Evolutionary conservation across 129 eudicot species (phyloP).

Genomic region (Saposhnikovia divaricata): DNA sequence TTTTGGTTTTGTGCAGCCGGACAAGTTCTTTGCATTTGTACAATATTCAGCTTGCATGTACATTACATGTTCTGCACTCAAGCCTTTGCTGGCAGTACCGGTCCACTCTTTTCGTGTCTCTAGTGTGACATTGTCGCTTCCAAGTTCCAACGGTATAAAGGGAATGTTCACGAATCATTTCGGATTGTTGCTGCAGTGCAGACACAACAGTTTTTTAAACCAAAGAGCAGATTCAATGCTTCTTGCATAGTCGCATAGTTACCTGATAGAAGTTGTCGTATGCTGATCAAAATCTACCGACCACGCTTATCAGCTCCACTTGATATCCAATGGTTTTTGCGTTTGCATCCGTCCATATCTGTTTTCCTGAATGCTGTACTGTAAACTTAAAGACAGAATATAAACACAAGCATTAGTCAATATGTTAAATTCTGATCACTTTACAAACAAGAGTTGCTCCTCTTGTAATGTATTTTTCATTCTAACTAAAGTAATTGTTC

Average conservation of each 20-base stretch:
- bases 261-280: not conserved
- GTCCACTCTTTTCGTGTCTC: not conserved
- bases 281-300: not conserved
- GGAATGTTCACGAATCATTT: too few species aligned
- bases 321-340: not conserved
- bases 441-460: too few species aligned
- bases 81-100: not conserved
- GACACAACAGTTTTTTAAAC: too few species aligned
- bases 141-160: not conserved
- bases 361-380: too few species aligned
- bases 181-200: too few species aligned
- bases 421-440: too few species aligned
- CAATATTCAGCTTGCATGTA: not conserved
- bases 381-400: too few species aligned
- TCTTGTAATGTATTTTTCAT: too few species aligned
- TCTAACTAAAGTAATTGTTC: too few species aligned
- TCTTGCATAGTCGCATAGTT: not conserved
- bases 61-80: not conserved
- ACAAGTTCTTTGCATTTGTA: not conserved
- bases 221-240: not conserved
- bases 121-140: not conserved
- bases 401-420: too few species aligned
- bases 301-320: not conserved
- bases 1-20: not conserved
- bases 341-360: not conserved